Base-by-base conservation (phyloP, 805 yeast genomes). In the Zygosaccharomyces pseudorouxii region DNA sequence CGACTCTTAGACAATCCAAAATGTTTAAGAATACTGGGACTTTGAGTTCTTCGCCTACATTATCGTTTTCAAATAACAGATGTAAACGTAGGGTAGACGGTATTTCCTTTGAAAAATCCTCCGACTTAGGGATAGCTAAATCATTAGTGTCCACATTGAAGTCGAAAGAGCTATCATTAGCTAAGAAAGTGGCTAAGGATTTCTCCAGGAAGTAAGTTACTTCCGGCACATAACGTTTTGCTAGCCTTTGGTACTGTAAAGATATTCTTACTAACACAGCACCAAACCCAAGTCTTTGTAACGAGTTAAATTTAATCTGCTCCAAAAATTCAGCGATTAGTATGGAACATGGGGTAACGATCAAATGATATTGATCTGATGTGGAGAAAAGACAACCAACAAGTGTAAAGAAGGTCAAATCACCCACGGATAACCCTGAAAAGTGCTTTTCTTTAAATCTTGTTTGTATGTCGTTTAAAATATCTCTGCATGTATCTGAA, bases 301-400 rank as follows among this genome's bases (percentile, higher is more conserved):
- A 51, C 4, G 73, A 60, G 19, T 62, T 61, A 23, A 68, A 65
- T 38, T 74, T 73, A 18, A 78, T 57, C 55, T 77, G 79, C 46
- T 82, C 81, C 47, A 92, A 69, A 11, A 80, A 72, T 65, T 88
- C 92, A 42, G 84, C 78, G 72, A 89, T 80, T 35, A 88, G 68
- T 29, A 93, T 77, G 27, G 80, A 71, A 1, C 92, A 77, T 3
- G 97, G 96, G 0, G 97, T 90, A 4, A 83, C 90, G 9, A 93
- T 85, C 50, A 89, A 74, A 72, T 93, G 99, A 68, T 86, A 92
- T 63, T 89, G 90, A 72, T 93, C 99, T 0, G 99, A 93, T 0
- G 97, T 89, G 0, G 99, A 90, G 62, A 86, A 93, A 4, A 89
- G 63, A 46, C 76, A 72, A 5, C 97, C 97, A 49, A 90, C 74